Base-by-base conservation (phyloP, 495 filamentous ascomycete species). In the Aspergillus egyptiacus region DNA sequence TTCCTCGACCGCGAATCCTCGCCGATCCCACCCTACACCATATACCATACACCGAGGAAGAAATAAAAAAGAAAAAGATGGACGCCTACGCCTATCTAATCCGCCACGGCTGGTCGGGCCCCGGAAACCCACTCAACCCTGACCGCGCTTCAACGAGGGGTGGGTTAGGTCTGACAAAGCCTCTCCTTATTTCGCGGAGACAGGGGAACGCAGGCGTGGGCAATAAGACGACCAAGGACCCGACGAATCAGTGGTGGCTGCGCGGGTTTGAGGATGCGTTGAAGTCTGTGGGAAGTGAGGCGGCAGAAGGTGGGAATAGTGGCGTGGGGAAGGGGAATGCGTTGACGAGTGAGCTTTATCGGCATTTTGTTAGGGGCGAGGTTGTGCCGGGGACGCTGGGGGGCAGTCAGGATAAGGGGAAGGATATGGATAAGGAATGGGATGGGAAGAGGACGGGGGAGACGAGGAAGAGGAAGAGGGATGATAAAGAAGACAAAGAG, bases 201-300 rank as follows among this genome's bases (percentile, higher is more conserved):
- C 64, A 75, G 25, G 82, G 87, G 65, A 81, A 78, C 46, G 70
- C 80, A 51, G 87, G 87, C 23, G 68, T 91, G 3, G 86, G 87
- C 45, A 82, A 81, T 62, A 81, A 79, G 56, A 68, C 72, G n/a
- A 83, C 83, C 40, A 74, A 75, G 36, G 74, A 77, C 56, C 61
- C 62, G 13, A 85, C 80, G 35, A 80, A 78, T 54, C 84, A 87
- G 54, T 91, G 87, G 87, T 91, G 86, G 86, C 65, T 89, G 48
- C 76, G 82, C 37, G 86, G 86, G 35, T 89, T 90, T 57, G 87
- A 91, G 67, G 79, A 84, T 60, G 82, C 83, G 22, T 67, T 91
- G 28, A 31, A 31, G 10, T 4, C 28, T 31, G 28, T 31, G 4
- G 28, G 28, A 11, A 10, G 9, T 50, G 83, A 87, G 62, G 82